A percentile compares a stretch with the other conserved stretches of the same genome.
Evolutionary conservation across 495 filamentous ascomycete genomes (phyloP).

Genomic region (Letharia lupina): DNA sequence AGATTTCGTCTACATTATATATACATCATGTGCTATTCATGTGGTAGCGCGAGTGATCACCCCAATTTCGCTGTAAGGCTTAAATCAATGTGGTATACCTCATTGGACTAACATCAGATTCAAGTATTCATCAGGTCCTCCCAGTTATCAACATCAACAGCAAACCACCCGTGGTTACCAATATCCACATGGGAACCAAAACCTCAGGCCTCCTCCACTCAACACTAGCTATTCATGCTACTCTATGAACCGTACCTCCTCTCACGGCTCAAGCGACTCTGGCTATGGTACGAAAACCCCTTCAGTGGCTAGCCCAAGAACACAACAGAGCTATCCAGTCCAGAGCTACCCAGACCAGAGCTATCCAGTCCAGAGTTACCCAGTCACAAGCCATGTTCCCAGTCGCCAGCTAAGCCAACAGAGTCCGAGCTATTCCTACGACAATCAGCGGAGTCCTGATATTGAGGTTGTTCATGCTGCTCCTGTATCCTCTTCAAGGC

Average conservation of each 20-base stretch:
- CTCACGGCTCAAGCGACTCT: neutral
- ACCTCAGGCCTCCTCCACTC: neutral
- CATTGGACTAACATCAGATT: neutral
- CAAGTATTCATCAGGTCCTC: neutral
- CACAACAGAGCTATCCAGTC: neutral
- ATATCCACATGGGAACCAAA: neutral
- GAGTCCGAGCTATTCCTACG: neutral
- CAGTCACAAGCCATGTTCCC: neutral
- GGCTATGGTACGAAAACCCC: slow-evolving; percentile 1
- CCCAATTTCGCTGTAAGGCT: neutral
- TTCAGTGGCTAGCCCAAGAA: slow-evolving; percentile 6
- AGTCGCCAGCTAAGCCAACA: neutral
- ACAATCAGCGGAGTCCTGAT: neutral
- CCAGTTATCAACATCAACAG: neutral
- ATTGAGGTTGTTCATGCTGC: neutral
- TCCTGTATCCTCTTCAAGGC: slow-evolving; percentile 8
- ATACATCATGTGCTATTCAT: neutral
- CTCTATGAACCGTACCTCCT: neutral
- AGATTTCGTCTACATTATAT: neutral
- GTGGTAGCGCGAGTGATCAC: too few relatives aligned
- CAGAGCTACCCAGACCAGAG: neutral
- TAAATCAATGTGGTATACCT: neutral
- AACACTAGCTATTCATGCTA: neutral
- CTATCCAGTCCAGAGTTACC: neutral
- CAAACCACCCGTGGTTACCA: neutral